Evolutionary conservation across 179 eudicot genomes (phyloP).

Genomic region (Corrigiola litoralis): DNA sequence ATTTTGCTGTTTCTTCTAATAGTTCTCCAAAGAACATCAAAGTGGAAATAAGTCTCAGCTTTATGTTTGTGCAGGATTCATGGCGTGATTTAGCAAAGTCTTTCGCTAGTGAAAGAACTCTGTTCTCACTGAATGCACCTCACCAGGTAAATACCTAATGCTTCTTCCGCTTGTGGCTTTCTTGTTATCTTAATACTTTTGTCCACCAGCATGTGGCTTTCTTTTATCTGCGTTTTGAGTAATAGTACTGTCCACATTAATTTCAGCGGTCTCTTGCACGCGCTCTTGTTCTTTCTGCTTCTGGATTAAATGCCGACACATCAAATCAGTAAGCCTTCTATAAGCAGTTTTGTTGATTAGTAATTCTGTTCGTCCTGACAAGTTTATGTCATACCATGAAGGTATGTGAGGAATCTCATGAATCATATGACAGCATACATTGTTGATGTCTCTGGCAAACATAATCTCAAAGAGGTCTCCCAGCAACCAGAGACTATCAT

Average conservation of each 20-base stretch:
- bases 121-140: slow-evolving; percentile 61
- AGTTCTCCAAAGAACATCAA: not conserved
- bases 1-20: not conserved
- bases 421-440: slow-evolving; percentile 61
- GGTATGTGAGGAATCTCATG: slow-evolving; percentile 73
- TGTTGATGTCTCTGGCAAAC: slow-evolving; percentile 62
- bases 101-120: slow-evolving; percentile 60
- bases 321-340: slow-evolving; percentile 66
- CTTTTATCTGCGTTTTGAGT: not conserved
- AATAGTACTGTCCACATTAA: slow-evolving; percentile 6
- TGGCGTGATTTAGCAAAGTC: slow-evolving; percentile 76
- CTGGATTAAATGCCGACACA: slow-evolving; percentile 53
- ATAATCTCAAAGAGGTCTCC: slow-evolving; percentile 58
- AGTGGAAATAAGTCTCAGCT: slow-evolving; percentile 4
- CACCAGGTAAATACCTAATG: slow-evolving; percentile 57
- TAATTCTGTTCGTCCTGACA: slow-evolving; percentile 19
- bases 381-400: slow-evolving; percentile 20
- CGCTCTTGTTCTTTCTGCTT: slow-evolving; percentile 73
- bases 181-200: not conserved
- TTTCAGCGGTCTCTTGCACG: slow-evolving; percentile 89
- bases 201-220: not conserved
- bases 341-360: slow-evolving; percentile 1
- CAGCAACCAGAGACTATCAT: slow-evolving; percentile 81
- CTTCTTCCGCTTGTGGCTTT: slow-evolving; percentile 11
- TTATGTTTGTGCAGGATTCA: slow-evolving; percentile 58